Evolutionary conservation across 257 asterid genomes (phyloP).

Genomic region (Solanum habrochaites): DNA sequence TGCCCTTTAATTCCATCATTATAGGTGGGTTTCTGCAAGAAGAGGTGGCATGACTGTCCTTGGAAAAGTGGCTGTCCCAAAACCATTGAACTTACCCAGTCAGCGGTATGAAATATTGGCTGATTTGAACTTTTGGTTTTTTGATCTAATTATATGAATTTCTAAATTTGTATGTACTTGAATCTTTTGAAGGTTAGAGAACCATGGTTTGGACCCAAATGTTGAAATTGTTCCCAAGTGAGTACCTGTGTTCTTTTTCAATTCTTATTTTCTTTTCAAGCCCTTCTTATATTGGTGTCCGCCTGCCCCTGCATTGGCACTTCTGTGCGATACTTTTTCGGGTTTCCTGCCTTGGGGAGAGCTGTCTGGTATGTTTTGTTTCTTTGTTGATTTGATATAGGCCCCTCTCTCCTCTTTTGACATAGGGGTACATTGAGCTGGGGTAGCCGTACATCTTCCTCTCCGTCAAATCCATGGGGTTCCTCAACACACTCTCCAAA

Average conservation of each 20-base stretch:
- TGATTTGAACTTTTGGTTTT: not conserved
- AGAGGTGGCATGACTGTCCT: slow-evolving; percentile 90
- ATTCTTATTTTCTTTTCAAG: not conserved
- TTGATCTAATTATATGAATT: not conserved
- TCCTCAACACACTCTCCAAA: slow-evolving; percentile 62
- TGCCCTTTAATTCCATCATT: slow-evolving; percentile 6
- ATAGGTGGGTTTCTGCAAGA: slow-evolving; percentile 80
- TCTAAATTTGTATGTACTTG: slow-evolving; percentile 14
- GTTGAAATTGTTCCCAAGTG: slow-evolving; percentile 98
- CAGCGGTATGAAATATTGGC: slow-evolving; percentile 47
- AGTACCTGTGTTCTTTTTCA: slow-evolving; percentile 19
- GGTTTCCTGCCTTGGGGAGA: not conserved
- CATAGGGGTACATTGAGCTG: slow-evolving; percentile 81
- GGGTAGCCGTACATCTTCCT: slow-evolving; percentile 83
- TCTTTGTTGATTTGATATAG: slow-evolving; percentile 8
- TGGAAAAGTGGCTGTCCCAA: slow-evolving; percentile 95
- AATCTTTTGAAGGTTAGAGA: slow-evolving; percentile 67
- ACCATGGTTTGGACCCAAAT: slow-evolving; percentile 87
- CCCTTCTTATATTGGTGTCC: not conserved
- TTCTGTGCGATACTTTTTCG: not conserved
- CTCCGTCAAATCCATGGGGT: slow-evolving; percentile 77
- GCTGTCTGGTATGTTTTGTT: not conserved
- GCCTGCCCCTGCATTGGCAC: not conserved
- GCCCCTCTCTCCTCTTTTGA: slow-evolving; percentile 6
- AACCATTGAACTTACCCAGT: slow-evolving; percentile 95